A percentile compares a stretch with the other conserved stretches of the same genome.
Evolutionary conservation across 2,329 filamentous ascomycete species (phyloP).

Genomic region (Acrodontium crateriforme): DNA sequence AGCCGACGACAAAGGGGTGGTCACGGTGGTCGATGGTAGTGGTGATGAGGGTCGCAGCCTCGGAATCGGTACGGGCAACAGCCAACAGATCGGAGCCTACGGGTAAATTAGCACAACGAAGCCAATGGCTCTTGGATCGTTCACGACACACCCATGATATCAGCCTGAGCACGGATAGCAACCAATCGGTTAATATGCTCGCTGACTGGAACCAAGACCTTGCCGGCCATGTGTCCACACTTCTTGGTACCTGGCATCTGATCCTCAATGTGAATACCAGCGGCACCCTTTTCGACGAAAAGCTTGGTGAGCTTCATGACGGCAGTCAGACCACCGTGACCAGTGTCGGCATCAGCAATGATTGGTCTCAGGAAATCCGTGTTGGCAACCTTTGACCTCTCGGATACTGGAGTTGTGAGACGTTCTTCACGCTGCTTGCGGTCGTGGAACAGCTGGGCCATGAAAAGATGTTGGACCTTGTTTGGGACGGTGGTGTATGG

Average conservation of each 20-base stretch:
- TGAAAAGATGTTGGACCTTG: constrained; percentile 95
- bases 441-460: constrained; percentile 98
- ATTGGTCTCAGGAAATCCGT: constrained; percentile 92
- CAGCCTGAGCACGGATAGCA: constrained; percentile 90
- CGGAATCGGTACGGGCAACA: constrained; percentile 89
- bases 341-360: constrained; percentile 92
- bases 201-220: constrained; percentile 89
- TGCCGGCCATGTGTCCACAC: constrained; percentile 98
- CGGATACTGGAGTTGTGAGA: constrained; percentile 56
- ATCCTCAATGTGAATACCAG: constrained; percentile 97
- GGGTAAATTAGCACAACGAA: constrained; percentile 1
- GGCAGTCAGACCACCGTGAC: constrained; percentile 92
- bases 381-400: constrained; percentile 62
- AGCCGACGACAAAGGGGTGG: constrained; percentile 82
- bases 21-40: constrained; percentile 92
- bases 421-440: constrained; percentile 97
- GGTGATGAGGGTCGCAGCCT: constrained; percentile 93
- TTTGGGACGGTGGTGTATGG: constrained; percentile 89
- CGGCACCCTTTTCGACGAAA: constrained; percentile 90
- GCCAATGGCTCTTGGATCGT: background rate
- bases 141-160: constrained; percentile 72
- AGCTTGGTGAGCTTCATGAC: constrained; percentile 99
- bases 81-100: constrained; percentile 70
- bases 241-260: constrained; percentile 98
- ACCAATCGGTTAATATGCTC: constrained; percentile 98